phyloP scores from a whole-genome alignment of 2,329 filamentous ascomycete species.

The Pezicula rhizophila region DNA sequence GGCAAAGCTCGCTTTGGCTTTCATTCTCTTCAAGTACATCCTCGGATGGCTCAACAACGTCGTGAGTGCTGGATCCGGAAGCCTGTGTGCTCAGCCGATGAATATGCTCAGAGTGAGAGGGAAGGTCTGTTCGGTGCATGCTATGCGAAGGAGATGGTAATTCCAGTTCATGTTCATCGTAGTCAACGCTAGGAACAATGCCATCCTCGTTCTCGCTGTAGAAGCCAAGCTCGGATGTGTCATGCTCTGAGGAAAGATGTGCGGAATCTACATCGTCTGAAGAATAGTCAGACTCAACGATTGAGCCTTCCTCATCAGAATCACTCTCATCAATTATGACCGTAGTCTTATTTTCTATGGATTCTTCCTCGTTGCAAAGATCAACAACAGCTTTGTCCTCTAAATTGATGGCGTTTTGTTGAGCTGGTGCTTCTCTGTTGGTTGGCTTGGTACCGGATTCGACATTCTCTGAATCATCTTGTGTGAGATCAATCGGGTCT shows the following conservation, averaged over 20 bases:
- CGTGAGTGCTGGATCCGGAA: conserved; percentile 6
- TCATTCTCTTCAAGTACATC: conserved; percentile 6
- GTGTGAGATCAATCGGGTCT: conserved; percentile 24
- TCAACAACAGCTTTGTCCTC: not conserved
- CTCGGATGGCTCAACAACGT: conserved; percentile 3
- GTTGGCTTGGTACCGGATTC: not conserved
- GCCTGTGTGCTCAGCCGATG: conserved; percentile 2
- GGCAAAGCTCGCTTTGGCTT: conserved; percentile 18
- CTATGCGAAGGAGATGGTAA: not conserved
- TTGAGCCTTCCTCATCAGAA: not conserved
- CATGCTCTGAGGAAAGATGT: not conserved
- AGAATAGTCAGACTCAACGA: not conserved
- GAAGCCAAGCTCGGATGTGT: not conserved
- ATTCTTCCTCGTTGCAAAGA: not conserved
- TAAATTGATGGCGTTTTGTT: not conserved
- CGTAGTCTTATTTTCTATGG: not conserved
- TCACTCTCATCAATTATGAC: not conserved
- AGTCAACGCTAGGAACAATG: not conserved
- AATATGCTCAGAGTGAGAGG: not conserved
- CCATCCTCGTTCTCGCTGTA: not conserved
- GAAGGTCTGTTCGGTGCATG: no score
- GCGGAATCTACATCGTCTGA: not conserved
- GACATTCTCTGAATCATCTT: conserved; percentile 18
- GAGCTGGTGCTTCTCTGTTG: not conserved
- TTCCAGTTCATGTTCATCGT: conserved; percentile 2